Conservation (phyloP, 371 early-diverging fungal genomes). For the Gilbertella persicaria region DNA sequence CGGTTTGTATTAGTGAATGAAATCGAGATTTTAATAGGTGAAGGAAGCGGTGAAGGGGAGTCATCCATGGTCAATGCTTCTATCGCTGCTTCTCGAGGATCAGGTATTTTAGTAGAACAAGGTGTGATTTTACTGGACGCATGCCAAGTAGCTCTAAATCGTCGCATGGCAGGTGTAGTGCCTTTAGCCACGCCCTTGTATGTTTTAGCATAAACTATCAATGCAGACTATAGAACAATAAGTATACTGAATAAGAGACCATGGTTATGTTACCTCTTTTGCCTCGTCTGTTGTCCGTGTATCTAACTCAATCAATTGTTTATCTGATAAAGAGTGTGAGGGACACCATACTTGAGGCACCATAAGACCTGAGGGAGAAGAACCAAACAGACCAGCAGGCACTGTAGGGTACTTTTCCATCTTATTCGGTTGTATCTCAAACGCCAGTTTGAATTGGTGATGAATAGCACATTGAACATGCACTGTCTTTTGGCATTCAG, state of each 20-base stretch:
- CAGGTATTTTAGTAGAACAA: conserved; percentile 8
- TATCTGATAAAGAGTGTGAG: conserved; percentile 34
- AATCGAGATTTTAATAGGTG: not conserved
- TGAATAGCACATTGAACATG: conserved; percentile 57
- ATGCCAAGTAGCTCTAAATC: conserved; percentile 8
- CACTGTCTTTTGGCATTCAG: conserved; percentile 36
- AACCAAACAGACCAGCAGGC: conserved; percentile 27
- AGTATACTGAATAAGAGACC: not conserved
- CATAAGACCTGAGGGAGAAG: conserved; percentile 45
- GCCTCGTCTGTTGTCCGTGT: conserved; percentile 20
- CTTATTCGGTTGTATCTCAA: conserved; percentile 53
- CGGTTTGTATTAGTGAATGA: not conserved
- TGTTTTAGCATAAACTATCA: conserved; percentile 24
- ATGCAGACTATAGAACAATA: conserved; percentile 23
- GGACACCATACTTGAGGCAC: conserved; percentile 57
- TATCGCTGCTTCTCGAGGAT: conserved; percentile 13
- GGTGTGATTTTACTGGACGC: not conserved
- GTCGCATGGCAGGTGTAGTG: conserved; percentile 44
- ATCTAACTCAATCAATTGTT: conserved; percentile 19
- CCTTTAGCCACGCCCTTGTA: conserved; percentile 33
- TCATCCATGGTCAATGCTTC: conserved; percentile 15
- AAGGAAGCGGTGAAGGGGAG: not conserved
- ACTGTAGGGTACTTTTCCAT: conserved; percentile 29
- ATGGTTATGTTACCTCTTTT: conserved; percentile 23
- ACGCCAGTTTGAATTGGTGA: conserved; percentile 42